These are phyloP conservation scores for Oxytropis ochrocephala DNA, from an alignment of 306 rosid species.

Conservation along the genomic window DNA sequence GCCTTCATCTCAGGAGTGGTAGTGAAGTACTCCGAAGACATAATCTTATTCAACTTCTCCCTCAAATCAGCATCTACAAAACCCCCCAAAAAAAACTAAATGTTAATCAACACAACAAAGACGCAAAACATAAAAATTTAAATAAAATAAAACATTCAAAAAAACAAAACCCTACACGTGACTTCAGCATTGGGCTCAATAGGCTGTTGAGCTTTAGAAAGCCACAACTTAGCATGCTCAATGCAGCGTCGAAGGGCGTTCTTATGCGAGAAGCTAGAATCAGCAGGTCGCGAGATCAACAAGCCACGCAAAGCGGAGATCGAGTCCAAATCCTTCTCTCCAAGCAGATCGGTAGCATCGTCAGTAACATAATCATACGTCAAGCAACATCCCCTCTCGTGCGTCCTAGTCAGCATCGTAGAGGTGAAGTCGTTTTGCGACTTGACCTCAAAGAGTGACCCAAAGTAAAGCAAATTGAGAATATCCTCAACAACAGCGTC, in stretches of 20 bases:
- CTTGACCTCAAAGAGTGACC: slow-evolving; percentile 82
- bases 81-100: neutral
- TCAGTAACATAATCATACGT: slow-evolving; percentile 94
- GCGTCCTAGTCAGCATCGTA: slow-evolving; percentile 77
- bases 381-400: slow-evolving; percentile 88
- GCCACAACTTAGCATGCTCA: slow-evolving; percentile 92
- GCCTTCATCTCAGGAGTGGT: slow-evolving; percentile 91
- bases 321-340: slow-evolving; percentile 80
- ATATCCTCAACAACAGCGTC: slow-evolving; percentile 54
- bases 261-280: slow-evolving; percentile 79
- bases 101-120: neutral
- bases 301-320: slow-evolving; percentile 56
- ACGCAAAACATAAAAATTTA: neutral
- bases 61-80: slow-evolving; percentile 70
- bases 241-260: slow-evolving; percentile 71
- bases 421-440: slow-evolving; percentile 81
- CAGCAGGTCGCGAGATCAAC: slow-evolving; percentile 70
- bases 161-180: slow-evolving; percentile 49
- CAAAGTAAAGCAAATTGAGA: slow-evolving; percentile 78
- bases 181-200: slow-evolving; percentile 54
- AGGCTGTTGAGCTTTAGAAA: slow-evolving; percentile 53
- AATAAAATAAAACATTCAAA: neutral
- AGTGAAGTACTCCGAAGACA: slow-evolving; percentile 81
- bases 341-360: slow-evolving; percentile 90
- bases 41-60: slow-evolving; percentile 75